Base-by-base conservation (phyloP, 108 stramenopile species). In the Thalassiosira profunda region DNA sequence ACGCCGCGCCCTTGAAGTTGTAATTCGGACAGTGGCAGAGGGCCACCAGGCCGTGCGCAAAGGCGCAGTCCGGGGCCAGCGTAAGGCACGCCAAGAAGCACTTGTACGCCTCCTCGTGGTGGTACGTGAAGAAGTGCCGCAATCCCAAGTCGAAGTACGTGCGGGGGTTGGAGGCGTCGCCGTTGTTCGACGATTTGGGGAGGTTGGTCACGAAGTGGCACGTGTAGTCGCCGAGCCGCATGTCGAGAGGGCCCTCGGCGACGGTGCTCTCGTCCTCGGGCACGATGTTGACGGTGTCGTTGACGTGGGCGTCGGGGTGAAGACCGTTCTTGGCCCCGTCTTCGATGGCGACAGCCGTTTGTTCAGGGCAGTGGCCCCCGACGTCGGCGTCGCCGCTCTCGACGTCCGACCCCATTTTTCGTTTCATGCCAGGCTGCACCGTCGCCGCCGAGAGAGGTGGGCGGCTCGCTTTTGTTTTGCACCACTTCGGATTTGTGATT, bases 11-110 rank as follows among this genome's bases (percentile, higher is more conserved):
- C 65, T 90, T 93, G 48, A 93, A 93, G 46, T 93, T 93, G 67
- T 93, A 93, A 69, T 93, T 93, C 8, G 92, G 92, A 59, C 81
- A 74, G 64, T 93, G 92, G 47, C 92, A 93, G 5, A 90, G 51
- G n/a, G 92, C 81, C 9, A 90, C 49, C 45, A 90, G 68, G 0
- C 81, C 92, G 68, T 93, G 92, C 3, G 92, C 92, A 58, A 93
- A 75, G 18, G 88, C 92, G 63, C 89, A 90, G 52, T 90, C 76
- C 41, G 89, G 85, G 7, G 82, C 80, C 5, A 80, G 66, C 11
- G 74, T 48, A 17, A 90, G 33, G 37, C 84, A 86, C 12, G 87
- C 87, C 23, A 88, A 47, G 62, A 93, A 90, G 54, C 72, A 85
- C 35, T 80, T 84, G 42, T 82, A 70, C 0, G 92, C 89, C 53